Evolutionary conservation across 352 stramenopile species (phyloP).

Genomic region (Phytophthora boehmeriae): DNA sequence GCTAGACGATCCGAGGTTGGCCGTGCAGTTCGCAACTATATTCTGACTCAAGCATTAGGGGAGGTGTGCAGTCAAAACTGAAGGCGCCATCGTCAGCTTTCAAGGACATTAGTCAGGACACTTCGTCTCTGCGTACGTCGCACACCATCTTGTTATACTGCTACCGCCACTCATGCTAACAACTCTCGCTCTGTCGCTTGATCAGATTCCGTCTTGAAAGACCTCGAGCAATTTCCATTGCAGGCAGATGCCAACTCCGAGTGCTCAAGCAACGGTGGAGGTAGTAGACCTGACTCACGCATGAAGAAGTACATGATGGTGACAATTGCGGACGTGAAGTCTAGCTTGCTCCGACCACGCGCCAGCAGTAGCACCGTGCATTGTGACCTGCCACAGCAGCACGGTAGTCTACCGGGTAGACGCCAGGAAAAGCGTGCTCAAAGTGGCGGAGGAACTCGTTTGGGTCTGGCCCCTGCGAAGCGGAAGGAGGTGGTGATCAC

Average conservation of each 20-base stretch:
- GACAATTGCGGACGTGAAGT: slow-evolving; percentile 54
- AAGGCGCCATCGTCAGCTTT: slow-evolving; percentile 13
- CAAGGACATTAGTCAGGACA: slow-evolving; percentile 28
- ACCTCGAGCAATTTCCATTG: slow-evolving; percentile 53
- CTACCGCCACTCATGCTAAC: no score
- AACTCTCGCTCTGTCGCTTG: neutral
- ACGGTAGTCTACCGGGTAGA: no score
- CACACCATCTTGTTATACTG: neutral
- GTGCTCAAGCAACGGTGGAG: slow-evolving; percentile 19
- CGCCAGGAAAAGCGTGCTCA: slow-evolving; percentile 9
- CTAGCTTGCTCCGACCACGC: slow-evolving; percentile 34
- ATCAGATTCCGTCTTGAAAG: slow-evolving; percentile 54
- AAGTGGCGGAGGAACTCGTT: neutral
- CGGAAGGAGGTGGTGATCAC: slow-evolving; percentile 35
- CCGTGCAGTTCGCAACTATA: slow-evolving; percentile 49
- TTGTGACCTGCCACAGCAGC: slow-evolving; percentile 34
- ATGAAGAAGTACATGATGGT: slow-evolving; percentile 53
- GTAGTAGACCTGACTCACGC: slow-evolving; percentile 8
- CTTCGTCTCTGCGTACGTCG: slow-evolving; percentile 27
- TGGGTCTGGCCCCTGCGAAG: slow-evolving; percentile 8
- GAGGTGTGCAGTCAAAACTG: slow-evolving; percentile 5
- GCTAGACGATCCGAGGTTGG: slow-evolving; percentile 40
- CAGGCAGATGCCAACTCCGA: slow-evolving; percentile 21
- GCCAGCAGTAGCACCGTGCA: slow-evolving; percentile 38
- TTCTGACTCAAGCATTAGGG: slow-evolving; percentile 42